Base-by-base conservation (phyloP, 352 stramenopile species). In the Phytopythium helicoides region DNA sequence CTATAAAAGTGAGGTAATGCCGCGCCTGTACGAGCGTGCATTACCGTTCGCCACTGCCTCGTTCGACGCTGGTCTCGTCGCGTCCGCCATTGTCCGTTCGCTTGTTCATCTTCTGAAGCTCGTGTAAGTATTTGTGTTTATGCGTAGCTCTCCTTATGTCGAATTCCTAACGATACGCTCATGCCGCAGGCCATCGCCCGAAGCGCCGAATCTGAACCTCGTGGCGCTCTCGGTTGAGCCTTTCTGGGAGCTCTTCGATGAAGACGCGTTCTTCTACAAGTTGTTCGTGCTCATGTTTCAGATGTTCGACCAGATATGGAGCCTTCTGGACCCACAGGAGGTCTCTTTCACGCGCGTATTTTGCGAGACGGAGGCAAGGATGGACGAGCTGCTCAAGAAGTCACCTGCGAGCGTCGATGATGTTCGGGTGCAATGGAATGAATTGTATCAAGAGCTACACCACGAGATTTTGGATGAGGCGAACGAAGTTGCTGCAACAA, bases 221-320 rank as follows among this genome's bases (percentile, higher is more conserved):
- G 71, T 90, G 10, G 62, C 79, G 31, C 70, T 94, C 40, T 92
- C 84, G 1, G 56, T 85, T 36, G 80, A 94, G 47, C 84, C 84
- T 18, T 92, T 89, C 47, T 94, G 84, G 84, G 69, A 92, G 38
- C 56, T 94, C 9, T 87, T 94, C 60, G 77, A 89, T 22, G 84
- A 94, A 52, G 76, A 89, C 11, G 64, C 64, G 31, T 89, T 86
- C 54, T 92, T 94, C 47, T 64, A 76, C 49, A 90, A 90, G 50
- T 53, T 92, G 8, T 94, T 94, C 50, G 66, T 71, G 50, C 64
- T 89, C 31, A 81, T 87, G 67, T 80, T 90, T 38, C 70, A 86
- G 14, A 75, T 92, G 23, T 92, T 88, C 39, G 77, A 92, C 34
- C 65, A 87, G 45, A 61, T 89, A 16, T 93, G 80, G 80, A 79